Evolutionary conservation across 805 yeast genomes (phyloP).

Genomic region (Pichia occidentalis): DNA sequence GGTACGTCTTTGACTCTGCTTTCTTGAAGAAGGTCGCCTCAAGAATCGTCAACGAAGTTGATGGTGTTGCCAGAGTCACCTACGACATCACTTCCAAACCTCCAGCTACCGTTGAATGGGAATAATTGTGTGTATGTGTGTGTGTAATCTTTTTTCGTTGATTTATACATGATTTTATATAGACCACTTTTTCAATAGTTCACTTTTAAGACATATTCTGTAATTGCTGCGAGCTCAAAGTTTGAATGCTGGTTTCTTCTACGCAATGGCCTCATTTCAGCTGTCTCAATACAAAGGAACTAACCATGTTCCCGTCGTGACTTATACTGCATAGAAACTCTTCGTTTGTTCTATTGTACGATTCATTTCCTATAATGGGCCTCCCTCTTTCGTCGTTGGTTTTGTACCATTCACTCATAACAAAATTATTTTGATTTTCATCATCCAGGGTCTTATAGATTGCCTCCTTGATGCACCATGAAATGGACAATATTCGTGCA

Average conservation of each 20-base stretch:
- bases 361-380: constrained; percentile 35
- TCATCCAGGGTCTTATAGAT: constrained; percentile 51
- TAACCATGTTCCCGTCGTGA: constrained; percentile 58
- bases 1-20: constrained; percentile 89
- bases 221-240: too few relatives aligned
- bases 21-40: constrained; percentile 91
- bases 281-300: constrained; percentile 43
- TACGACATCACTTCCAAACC: constrained; percentile 99
- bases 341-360: constrained; percentile 31
- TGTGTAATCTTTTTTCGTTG: too few relatives aligned
- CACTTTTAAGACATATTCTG: too few relatives aligned
- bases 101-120: constrained; percentile 99
- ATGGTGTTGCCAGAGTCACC: constrained; percentile 98
- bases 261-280: too few relatives aligned
- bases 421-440: constrained; percentile 44
- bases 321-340: constrained; percentile 49
- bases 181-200: too few relatives aligned
- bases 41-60: constrained; percentile 96
- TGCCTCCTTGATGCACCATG: constrained; percentile 77
- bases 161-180: too few relatives aligned
- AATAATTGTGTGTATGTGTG: constrained; percentile 44
- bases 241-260: too few relatives aligned
- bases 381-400: constrained; percentile 32
- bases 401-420: constrained; percentile 57
- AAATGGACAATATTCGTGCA: constrained; percentile 40